A percentile compares a stretch with the other conserved stretches of the same genome.
phyloP scores from a whole-genome alignment of 2,329 filamentous ascomycete genomes.

The Xylaria sp. region DNA sequence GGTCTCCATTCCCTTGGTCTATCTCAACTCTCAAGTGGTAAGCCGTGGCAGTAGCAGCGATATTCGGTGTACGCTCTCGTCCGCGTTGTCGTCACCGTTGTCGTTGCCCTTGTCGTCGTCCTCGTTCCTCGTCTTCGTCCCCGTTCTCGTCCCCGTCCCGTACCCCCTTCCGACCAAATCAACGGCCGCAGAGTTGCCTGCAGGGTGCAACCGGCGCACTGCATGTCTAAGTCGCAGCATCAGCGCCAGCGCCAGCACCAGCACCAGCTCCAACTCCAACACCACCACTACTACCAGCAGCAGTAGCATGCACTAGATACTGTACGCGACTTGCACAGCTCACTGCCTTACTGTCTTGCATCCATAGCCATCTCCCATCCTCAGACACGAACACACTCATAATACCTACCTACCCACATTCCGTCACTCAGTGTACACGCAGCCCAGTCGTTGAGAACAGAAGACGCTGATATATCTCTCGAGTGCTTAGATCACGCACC shows the following conservation, averaged over 20 bases:
- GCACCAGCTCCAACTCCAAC: neutral
- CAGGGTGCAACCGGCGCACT: slow-evolving; percentile 28
- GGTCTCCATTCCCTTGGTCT: neutral
- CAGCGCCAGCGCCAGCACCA: neutral
- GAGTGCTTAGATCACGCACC: slow-evolving; percentile 8
- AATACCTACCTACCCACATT: neutral
- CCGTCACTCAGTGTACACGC: slow-evolving; percentile 2
- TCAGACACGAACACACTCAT: slow-evolving; percentile 11
- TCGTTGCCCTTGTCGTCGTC: neutral
- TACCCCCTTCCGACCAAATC: slow-evolving; percentile 29
- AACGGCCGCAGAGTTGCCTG: slow-evolving; percentile 28
- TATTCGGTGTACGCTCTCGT: neutral
- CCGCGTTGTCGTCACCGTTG: neutral
- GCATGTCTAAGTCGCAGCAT: slow-evolving; percentile 25
- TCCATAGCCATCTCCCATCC: slow-evolving; percentile 10
- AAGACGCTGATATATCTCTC: slow-evolving; percentile 8
- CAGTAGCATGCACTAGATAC: neutral
- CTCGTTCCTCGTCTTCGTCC: slow-evolving; percentile 7
- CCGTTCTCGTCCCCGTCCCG: slow-evolving; percentile 19
- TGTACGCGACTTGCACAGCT: slow-evolving; percentile 2
- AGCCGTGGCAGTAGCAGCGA: neutral
- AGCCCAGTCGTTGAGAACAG: slow-evolving; percentile 5
- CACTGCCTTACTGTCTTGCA: slow-evolving; percentile 11
- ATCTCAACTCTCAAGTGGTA: neutral
- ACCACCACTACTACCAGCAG: neutral